Base-by-base conservation (phyloP, 2,329 filamentous ascomycete species). In the Phoma sp. region DNA sequence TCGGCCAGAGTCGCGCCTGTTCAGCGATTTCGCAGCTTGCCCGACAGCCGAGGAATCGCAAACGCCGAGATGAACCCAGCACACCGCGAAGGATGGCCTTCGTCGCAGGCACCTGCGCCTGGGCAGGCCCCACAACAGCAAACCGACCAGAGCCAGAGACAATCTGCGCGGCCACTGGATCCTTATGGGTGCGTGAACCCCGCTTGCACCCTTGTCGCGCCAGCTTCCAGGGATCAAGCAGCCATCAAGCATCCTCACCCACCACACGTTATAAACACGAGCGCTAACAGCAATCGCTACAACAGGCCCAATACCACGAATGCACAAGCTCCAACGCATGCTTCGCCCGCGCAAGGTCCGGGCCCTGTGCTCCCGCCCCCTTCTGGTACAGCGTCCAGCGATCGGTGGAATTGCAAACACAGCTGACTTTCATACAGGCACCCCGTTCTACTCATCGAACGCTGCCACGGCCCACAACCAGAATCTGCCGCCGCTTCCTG, bases 51-150 rank as follows among this genome's bases (percentile, higher is more conserved):
- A 65, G 55, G 54, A 56, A 53, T 48, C 62, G 57, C 57, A 68
- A 69, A 68, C 63, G 69, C 67, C 70, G 66, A 65, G 37, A 76
- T 76, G 74, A 76, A 76, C 64, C 68, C 73, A 66, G 66, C 71
- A 57, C 72, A 74, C 68, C 74, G 73, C 62, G 74, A 76, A 60
- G 73, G 69, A 57, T 76, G 74, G 74, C 72, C 71, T 47, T 68
- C 69, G 58, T 60, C 78, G 37, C 83, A 84, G 61, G 74, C 78
- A 48, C 69, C 76, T 39, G 68, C 69, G 49, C 76, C 82, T 26
- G 82, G 79, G 5, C 76, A 80, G 42, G 77, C 40, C 11, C 42
- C 28, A 29, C 60, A 62, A 36, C 62, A 75, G 47, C 72, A 73
- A 67, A 63, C 69, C 51, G 72, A 76, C 21, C 69, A 73, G 55